These are phyloP conservation scores for Sugiyamaella qingdaonensis DNA, from an alignment of 805 yeast genomes.

Conservation along the genomic window DNA sequence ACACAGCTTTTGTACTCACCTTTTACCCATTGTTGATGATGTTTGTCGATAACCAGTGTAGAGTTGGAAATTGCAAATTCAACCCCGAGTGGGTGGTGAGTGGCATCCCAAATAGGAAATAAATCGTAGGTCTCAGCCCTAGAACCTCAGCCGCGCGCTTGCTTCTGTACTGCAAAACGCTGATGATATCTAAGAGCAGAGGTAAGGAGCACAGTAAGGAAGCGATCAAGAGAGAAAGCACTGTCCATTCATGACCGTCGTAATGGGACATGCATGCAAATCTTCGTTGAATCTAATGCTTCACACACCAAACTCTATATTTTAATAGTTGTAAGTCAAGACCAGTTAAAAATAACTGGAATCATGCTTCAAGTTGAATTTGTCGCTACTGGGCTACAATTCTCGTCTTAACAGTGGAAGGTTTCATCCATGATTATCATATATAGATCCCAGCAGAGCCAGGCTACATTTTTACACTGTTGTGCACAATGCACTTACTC, in stretches of 20 bases:
- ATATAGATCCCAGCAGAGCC: not conserved
- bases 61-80: slow-evolving; percentile 4
- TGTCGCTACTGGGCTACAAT: too few relatives aligned
- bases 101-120: not conserved
- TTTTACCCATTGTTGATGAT: slow-evolving; percentile 45
- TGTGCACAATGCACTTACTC: slow-evolving; percentile 16
- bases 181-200: too few relatives aligned
- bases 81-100: slow-evolving; percentile 1
- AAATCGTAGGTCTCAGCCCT: slow-evolving; percentile 12
- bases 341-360: too few relatives aligned
- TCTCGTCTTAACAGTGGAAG: slow-evolving; percentile 1
- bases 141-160: not conserved
- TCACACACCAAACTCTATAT: too few relatives aligned
- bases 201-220: too few relatives aligned
- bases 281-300: too few relatives aligned
- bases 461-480: not conserved
- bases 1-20: not conserved
- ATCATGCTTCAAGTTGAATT: too few relatives aligned
- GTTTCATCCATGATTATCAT: not conserved
- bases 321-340: too few relatives aligned
- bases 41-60: not conserved
- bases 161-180: not conserved
- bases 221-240: too few relatives aligned
- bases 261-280: too few relatives aligned
- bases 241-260: too few relatives aligned